These are phyloP conservation scores for Vitis hybrid DNA, from an alignment of 177 flowering plant species.

Conservation along the genomic window DNA sequence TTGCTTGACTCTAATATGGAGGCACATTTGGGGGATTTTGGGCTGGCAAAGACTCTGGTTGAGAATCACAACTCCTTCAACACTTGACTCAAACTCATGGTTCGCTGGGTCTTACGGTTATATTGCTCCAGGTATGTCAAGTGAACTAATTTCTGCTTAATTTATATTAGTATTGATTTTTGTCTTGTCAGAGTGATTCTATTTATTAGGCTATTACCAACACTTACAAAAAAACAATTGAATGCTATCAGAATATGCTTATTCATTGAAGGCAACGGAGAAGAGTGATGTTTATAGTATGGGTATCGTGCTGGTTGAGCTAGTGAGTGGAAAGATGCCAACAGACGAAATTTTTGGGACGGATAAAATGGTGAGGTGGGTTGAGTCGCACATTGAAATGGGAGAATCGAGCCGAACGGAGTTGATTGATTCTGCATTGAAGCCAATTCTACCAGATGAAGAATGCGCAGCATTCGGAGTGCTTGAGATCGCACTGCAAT, in stretches of 20 bases:
- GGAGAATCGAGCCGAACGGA: slow-evolving; percentile 35
- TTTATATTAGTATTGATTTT: neutral
- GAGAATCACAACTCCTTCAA: slow-evolving; percentile 46
- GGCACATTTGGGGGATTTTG: slow-evolving; percentile 95
- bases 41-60: slow-evolving; percentile 64
- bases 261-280: slow-evolving; percentile 78
- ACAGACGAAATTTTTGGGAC: slow-evolving; percentile 67
- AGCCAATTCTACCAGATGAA: slow-evolving; percentile 61
- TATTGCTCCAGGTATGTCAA: slow-evolving; percentile 84
- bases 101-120: slow-evolving; percentile 97
- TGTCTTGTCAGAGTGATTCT: too few relatives aligned
- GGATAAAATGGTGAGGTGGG: slow-evolving; percentile 94
- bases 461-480: slow-evolving; percentile 65
- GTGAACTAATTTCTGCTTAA: neutral
- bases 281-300: slow-evolving; percentile 95
- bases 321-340: slow-evolving; percentile 86
- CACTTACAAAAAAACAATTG: too few relatives aligned
- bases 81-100: slow-evolving; percentile 60
- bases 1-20: slow-evolving; percentile 84
- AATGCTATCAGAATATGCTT: slow-evolving; percentile 74
- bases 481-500: slow-evolving; percentile 76
- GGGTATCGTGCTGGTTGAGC: slow-evolving; percentile 95
- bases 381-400: slow-evolving; percentile 40
- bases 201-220: too few relatives aligned
- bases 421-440: slow-evolving; percentile 61